Base-by-base conservation (phyloP, 2,329 filamentous ascomycete genomes). In the Arachnopeziza araneosa region DNA sequence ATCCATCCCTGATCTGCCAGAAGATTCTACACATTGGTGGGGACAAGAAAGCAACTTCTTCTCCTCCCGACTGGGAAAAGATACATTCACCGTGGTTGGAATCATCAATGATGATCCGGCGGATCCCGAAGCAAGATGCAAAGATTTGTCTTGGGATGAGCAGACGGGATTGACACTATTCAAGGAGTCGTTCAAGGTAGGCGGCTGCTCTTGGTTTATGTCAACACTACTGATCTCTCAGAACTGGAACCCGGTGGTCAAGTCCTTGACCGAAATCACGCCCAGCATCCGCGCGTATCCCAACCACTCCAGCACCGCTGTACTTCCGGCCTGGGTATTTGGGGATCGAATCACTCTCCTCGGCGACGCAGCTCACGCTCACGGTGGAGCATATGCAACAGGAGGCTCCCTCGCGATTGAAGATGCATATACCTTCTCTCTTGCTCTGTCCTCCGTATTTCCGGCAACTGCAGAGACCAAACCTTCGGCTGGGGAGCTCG, bases 331-430 rank as follows among this genome's bases (percentile, higher is more conserved):
- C 24, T 72, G 71, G 70, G 60, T 71, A 3, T 71, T 72, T 56
- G 65, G 66, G 12, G 64, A 65, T 23, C 69, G 70, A 10, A 69
- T 71, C 4, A 72, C 70, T 0, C 67, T 75, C 2, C 69, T 72
- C 7, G 74, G 75, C 2, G 74, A 76, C 61, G 74, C 75, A 30
- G 74, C 74, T 10, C 74, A 76, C 63, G 70, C 73, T 2, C 72
- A 75, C 59, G 74, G 74, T 19, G 74, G 73, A 24, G 74, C 73
- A 17, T 70, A 72, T 58, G 75, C 74, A 9, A 73, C 74, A 2
- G 74, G 75, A 19, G 74, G 73, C 8, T 75, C 72, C 48, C 67
- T 75, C 5, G 74, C 74, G 1, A 71, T 77, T 26, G 74, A 77
- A 52, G 74, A 77, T 63, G 73, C 74, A 7, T 76, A 72, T 56